Evolutionary conservation across 78 protist species (phyloP).

Genomic region (Polysphondylium violaceum): DNA sequence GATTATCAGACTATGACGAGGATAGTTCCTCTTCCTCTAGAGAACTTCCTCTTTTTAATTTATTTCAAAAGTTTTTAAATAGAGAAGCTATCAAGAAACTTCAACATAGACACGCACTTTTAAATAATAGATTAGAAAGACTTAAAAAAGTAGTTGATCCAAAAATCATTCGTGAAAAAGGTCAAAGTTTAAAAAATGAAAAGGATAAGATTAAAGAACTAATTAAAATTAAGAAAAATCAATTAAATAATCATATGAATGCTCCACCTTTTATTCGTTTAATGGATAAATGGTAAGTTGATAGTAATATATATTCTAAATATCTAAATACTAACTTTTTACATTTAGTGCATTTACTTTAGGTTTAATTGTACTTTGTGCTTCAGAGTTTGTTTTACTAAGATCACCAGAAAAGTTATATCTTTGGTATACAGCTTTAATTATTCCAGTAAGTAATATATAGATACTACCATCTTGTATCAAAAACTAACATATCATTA

Average conservation of each 20-base stretch:
- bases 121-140: constrained; percentile 28
- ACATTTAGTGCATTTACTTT: constrained; percentile 68
- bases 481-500: neutral
- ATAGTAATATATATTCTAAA: neutral
- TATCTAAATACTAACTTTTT: neutral
- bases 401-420: constrained; percentile 62
- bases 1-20: too few species aligned
- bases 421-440: constrained; percentile 66
- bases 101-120: constrained; percentile 34
- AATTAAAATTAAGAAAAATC: constrained; percentile 54
- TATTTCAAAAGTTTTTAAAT: constrained; percentile 74
- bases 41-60: constrained; percentile 33
- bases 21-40: too few species aligned
- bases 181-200: constrained; percentile 39
- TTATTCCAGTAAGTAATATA: constrained; percentile 76
- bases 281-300: constrained; percentile 63
- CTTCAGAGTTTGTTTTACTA: constrained; percentile 73
- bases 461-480: too few species aligned
- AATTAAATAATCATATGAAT: constrained; percentile 68
- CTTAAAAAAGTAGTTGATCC: constrained; percentile 62
- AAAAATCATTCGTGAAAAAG: constrained; percentile 27
- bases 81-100: constrained; percentile 51
- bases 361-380: constrained; percentile 61
- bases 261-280: constrained; percentile 82
- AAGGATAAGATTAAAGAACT: constrained; percentile 61